A percentile compares a stretch with the other conserved stretches of the same genome.
These are phyloP conservation scores for Debaryomyces udenii DNA, from an alignment of 1,139 yeast genomes.

Conservation along the genomic window DNA sequence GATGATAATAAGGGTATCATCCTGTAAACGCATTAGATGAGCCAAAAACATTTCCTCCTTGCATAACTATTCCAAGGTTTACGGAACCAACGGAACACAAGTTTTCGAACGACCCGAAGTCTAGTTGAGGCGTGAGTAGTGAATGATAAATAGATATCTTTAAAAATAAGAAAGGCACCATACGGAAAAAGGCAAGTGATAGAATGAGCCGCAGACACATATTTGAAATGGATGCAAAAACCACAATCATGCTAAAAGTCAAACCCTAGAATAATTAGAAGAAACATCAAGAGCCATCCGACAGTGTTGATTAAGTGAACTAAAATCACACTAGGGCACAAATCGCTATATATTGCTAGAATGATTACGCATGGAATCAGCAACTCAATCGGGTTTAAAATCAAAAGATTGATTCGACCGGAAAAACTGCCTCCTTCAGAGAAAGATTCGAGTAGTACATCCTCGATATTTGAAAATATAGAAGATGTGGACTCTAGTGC, in stretches of 20 bases:
- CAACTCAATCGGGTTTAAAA: constrained; percentile 3
- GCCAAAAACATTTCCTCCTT: too few species aligned
- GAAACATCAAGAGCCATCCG: too few species aligned
- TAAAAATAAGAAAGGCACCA: too few species aligned
- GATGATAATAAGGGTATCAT: too few species aligned
- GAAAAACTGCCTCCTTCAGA: neutral
- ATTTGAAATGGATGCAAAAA: constrained; percentile 9
- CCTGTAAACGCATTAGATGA: too few species aligned
- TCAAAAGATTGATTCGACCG: constrained; percentile 1
- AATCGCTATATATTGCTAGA: constrained; percentile 6
- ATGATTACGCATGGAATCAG: constrained; percentile 1
- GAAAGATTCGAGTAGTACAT: neutral
- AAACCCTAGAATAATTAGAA: neutral
- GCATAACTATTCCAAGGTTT: too few species aligned
- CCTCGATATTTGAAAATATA: neutral
- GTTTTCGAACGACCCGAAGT: too few species aligned
- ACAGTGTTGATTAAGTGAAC: too few species aligned
- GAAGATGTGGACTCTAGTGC: neutral
- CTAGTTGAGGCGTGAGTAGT: too few species aligned
- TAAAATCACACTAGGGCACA: neutral
- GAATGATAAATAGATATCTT: too few species aligned
- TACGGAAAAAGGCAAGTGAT: too few species aligned
- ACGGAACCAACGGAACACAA: too few species aligned
- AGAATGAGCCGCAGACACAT: constrained; percentile 7
- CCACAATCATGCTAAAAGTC: constrained; percentile 4